A percentile compares a stretch with the other conserved stretches of the same genome.
Evolutionary conservation across 2,329 filamentous ascomycete species (phyloP).

Genomic region (Chaetomiaceae sp.): DNA sequence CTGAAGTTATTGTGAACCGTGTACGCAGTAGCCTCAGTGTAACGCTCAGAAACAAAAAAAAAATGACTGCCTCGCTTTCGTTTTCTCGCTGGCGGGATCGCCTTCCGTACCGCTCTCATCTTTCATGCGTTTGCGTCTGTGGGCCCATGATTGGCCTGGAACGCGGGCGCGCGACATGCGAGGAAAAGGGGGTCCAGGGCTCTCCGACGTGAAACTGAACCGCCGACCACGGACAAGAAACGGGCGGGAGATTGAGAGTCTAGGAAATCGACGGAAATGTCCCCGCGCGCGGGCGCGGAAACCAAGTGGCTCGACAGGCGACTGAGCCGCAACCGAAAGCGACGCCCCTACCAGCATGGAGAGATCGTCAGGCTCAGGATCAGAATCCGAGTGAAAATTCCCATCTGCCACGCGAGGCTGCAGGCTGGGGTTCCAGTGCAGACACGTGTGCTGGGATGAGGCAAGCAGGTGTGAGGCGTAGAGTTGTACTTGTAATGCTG

Average conservation of each 20-base stretch:
- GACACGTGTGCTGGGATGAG: not conserved
- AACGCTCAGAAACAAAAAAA: constrained; percentile 3
- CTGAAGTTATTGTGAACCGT: no score
- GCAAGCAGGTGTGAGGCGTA: not conserved
- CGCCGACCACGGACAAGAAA: not conserved
- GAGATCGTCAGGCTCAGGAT: not conserved
- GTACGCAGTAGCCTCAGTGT: not conserved
- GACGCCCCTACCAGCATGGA: not conserved
- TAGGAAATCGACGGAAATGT: not conserved
- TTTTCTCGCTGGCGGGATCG: not conserved
- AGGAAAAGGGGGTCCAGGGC: constrained; percentile 16
- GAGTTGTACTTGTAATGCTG: not conserved
- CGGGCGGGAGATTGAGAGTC: not conserved
- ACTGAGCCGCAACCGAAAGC: not conserved
- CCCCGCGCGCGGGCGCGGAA: not conserved
- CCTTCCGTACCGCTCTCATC: not conserved
- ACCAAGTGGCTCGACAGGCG: not conserved
- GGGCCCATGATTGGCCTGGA: constrained; percentile 15
- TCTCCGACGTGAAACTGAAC: not conserved
- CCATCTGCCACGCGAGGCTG: not conserved
- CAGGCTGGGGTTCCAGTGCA: not conserved
- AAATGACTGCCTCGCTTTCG: no score
- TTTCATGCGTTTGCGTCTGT: constrained; percentile 4
- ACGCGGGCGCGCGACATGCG: constrained; percentile 10
- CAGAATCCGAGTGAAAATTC: no score